Base-by-base conservation (phyloP, 2,329 filamentous ascomycete genomes). In the Aspergillus aculeatus region DNA sequence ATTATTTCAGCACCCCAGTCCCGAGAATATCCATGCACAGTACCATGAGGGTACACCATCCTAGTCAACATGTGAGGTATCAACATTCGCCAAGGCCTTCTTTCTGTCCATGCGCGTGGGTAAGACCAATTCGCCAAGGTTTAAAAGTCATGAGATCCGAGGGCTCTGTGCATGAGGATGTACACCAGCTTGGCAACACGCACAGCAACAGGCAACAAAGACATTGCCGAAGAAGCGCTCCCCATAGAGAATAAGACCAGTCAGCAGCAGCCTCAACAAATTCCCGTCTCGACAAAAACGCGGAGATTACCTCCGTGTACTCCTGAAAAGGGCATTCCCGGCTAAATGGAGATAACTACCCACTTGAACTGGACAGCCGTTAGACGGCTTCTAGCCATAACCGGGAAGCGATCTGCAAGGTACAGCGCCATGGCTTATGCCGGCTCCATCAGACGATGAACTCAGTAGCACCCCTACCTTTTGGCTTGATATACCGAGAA, bases 401-500 rank as follows among this genome's bases (percentile, higher is more conserved):
- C 60, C 16, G 10, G 62, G 62, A 57, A 62, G 56, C 54, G 62
- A 64, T 64, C 60, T 55, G 54, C 58, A 62, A 62, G 60, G 60
- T 47, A 58, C 52, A 29, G 35, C 41, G 31, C 41, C 57, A 44
- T 51, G 47, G 49, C 54, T 47, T 47, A 31, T 26, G 16, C 50
- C 53, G 44, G 48, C 21, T 19, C 35, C 14, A 21, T 54, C 47
- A 41, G 44, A 31, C 31, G 12, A 16, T 35, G 5, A 5, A 14
- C 32, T 11, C 10, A 12, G 14, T 11, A 14, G 32, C 32, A 41
- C 38, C 14, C 38, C n/a, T 44, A 16, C 16, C 4, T 19, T 19
- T 19, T 44, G 38, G 38, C 16, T 44, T 14, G 14, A 19, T 44
- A 44, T 44, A 6, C 38, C 38, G 38, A 44, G 38, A 44, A 7